Evolutionary conservation across 305 asterid species (phyloP), one percentile per base, ranked within the genome.

Genomic region (Andrographis paniculata): DNA sequence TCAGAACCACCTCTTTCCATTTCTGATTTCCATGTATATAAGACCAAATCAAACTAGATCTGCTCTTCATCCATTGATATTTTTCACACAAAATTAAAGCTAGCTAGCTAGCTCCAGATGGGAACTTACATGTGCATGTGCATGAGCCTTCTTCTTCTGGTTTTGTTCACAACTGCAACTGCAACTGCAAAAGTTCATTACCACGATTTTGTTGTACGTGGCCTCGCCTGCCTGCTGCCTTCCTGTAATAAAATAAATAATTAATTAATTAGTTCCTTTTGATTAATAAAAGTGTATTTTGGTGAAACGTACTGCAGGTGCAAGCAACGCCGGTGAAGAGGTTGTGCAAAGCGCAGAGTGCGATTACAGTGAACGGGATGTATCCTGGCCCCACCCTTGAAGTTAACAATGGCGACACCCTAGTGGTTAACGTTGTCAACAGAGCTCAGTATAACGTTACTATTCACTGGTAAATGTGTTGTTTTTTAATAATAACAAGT

Each of bases 401-500:
- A 50, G 80, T 71, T 5, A 72, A 78, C 63, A 72, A 83, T 14
- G 94, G 94, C 9, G 94, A 83, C 63, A 69, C 89, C 13, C 68
- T 83, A 0, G 87, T 72, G 2, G 73, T 83, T 57, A 77, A 63
- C 5, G 94, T 83, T 12, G 55, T 69, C n/a, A 83, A 83, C 40
- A 59, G 51, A 58, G 89, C 84, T 31, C 76, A 56, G 18, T 77
- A 79, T 70, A 83, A 83, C 42, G 73, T 77, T 49, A 76, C 94
- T 0, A 74, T 83, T 51, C 94, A 83, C 64, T 83, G 94, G 94
- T 83, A 82, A 22, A n/a, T n/a, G n/a, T n/a, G n/a, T n/a, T n/a
- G n/a, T n/a, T n/a, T n/a, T n/a, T n/a, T n/a, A n/a, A n/a, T n/a
- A n/a, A n/a, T n/a, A n/a, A n/a, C n/a, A n/a, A n/a, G n/a, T n/a